Evolutionary conservation across 176 grass and related monocot species (phyloP).

Genomic region (Paspalum notatum): DNA sequence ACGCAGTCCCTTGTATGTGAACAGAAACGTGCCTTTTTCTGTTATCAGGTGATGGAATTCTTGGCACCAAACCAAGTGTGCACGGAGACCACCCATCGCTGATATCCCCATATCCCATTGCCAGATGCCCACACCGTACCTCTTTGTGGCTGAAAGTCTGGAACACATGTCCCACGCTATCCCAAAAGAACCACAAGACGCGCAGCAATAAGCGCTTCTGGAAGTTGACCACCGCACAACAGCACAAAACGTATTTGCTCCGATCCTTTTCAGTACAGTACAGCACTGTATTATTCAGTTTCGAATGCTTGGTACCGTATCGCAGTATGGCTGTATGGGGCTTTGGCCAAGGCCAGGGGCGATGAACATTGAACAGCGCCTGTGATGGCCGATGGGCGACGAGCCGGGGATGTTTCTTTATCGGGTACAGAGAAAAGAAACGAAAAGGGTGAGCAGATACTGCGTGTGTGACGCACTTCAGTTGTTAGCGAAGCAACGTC

Average conservation of each 20-base stretch:
- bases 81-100: not conserved
- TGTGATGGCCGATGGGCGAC: not conserved
- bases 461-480: slow-evolving; percentile 27
- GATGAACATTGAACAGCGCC: slow-evolving; percentile 9
- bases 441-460: not conserved
- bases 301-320: slow-evolving; percentile 14
- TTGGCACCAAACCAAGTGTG: slow-evolving; percentile 11
- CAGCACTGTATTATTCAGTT: not conserved
- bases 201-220: not conserved
- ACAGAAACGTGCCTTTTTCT: not conserved
- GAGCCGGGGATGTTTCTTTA: not conserved
- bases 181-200: slow-evolving; percentile 5
- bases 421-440: not conserved
- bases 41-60: slow-evolving; percentile 15
- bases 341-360: not conserved
- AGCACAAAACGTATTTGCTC: not conserved
- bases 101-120: slow-evolving; percentile 15
- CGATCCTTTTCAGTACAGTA: not conserved
- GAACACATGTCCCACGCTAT: slow-evolving; percentile 1
- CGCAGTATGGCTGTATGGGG: not conserved
- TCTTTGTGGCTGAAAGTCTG: not conserved
- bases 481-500: slow-evolving; percentile 37
- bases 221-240: slow-evolving; percentile 42
- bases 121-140: not conserved
- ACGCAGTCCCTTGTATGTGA: not conserved